phyloP scores from a whole-genome alignment of 2,329 filamentous ascomycete species.

The Mariannaea elegans region DNA sequence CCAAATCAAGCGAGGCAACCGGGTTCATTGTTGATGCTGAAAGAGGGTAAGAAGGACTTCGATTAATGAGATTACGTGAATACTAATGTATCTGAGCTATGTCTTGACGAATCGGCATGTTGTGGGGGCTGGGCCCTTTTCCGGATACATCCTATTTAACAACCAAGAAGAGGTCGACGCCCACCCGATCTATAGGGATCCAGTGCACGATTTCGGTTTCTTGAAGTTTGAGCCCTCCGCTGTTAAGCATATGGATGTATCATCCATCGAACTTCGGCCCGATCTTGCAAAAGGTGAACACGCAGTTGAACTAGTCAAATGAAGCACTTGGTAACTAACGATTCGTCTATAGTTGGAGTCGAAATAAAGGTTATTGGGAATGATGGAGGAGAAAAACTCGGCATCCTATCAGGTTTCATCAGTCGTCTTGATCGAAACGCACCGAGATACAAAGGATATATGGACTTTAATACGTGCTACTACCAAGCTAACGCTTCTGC shows the following conservation, averaged over 20 bases:
- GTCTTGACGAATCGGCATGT: constrained; percentile 93
- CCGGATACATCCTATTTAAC: constrained; percentile 98
- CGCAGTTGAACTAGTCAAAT: too few relatives aligned
- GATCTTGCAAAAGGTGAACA: constrained; percentile 76
- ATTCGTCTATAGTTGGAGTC: constrained; percentile 72
- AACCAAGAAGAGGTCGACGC: constrained; percentile 98
- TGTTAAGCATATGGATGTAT: constrained; percentile 96
- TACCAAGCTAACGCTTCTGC: constrained; percentile 97
- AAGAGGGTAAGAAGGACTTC: too few relatives aligned
- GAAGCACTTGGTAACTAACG: too few relatives aligned
- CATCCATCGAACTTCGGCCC: constrained; percentile 80
- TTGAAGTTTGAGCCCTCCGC: constrained; percentile 93
- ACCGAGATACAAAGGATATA: constrained; percentile 97
- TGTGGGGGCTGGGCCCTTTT: constrained; percentile 94
- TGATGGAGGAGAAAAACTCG: constrained; percentile 97
- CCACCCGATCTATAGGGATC: constrained; percentile 95
- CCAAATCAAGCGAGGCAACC: constrained; percentile 93
- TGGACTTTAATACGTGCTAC: constrained; percentile 95
- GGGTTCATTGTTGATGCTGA: constrained; percentile 98
- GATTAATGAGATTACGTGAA: too few relatives aligned
- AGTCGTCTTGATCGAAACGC: constrained; percentile 95
- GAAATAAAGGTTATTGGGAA: constrained; percentile 98
- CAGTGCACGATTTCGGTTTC: constrained; percentile 98
- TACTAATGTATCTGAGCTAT: constrained; percentile 68
- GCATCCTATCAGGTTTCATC: constrained; percentile 96